Conservation (phyloP, 805 yeast genomes). For the Monosporozyma aquatica region DNA sequence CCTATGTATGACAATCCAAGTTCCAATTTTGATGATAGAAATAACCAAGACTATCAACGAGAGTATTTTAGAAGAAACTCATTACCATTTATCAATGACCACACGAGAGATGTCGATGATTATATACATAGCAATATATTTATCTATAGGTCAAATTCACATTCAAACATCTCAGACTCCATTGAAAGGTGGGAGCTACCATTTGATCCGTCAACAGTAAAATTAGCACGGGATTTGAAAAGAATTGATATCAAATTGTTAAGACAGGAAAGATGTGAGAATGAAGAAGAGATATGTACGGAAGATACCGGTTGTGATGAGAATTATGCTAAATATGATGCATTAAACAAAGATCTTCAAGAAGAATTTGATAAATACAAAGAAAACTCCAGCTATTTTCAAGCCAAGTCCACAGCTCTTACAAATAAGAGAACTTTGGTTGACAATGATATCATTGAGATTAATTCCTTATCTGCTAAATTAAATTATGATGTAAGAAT, state of each 20-base stretch:
- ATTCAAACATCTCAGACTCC: constrained; percentile 20
- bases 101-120: constrained; percentile 1
- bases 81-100: constrained; percentile 14
- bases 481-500: constrained; percentile 58
- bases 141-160: constrained; percentile 19
- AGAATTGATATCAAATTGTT: constrained; percentile 12
- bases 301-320: background rate
- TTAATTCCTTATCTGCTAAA: constrained; percentile 49
- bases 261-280: constrained; percentile 8
- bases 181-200: constrained; percentile 25
- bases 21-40: constrained; percentile 10
- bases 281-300: constrained; percentile 3
- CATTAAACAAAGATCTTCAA: background rate
- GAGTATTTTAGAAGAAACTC: constrained; percentile 25
- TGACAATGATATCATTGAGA: constrained; percentile 37
- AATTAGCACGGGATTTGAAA: constrained; percentile 24
- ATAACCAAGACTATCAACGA: constrained; percentile 16
- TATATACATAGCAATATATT: background rate
- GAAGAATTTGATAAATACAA: constrained; percentile 2
- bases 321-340: background rate
- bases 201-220: constrained; percentile 26
- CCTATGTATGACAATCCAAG: constrained; percentile 21
- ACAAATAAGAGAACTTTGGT: constrained; percentile 28
- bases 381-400: constrained; percentile 14
- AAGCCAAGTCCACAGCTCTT: constrained; percentile 14